Evolutionary conservation across 495 filamentous ascomycete species (phyloP).

Genomic region (Talaromyces wortmannii): DNA sequence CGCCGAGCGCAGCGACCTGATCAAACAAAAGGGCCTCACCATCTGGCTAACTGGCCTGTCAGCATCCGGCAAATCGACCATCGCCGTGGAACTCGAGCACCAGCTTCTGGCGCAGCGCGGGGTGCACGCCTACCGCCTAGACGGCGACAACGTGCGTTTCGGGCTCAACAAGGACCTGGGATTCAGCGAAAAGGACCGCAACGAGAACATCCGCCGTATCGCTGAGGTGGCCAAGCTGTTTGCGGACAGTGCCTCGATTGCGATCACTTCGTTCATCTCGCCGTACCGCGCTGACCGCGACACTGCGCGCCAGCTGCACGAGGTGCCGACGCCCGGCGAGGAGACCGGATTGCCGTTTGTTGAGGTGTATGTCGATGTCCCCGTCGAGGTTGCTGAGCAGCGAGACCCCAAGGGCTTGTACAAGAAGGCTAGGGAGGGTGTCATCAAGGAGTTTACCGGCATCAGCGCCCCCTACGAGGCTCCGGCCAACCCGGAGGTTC

Average conservation of each 20-base stretch:
- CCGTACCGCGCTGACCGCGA: slow-evolving; percentile 83
- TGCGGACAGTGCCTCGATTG: slow-evolving; percentile 78
- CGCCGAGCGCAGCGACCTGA: slow-evolving; percentile 69
- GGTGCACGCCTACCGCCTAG: slow-evolving; percentile 81
- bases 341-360: slow-evolving; percentile 71
- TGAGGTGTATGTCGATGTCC: slow-evolving; percentile 86
- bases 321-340: slow-evolving; percentile 38
- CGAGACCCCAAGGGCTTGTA: slow-evolving; percentile 96
- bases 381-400: slow-evolving; percentile 84
- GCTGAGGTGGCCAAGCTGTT: slow-evolving; percentile 96
- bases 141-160: slow-evolving; percentile 98
- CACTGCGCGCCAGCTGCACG: slow-evolving; percentile 73
- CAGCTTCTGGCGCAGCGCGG: slow-evolving; percentile 72
- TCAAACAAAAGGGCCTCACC: slow-evolving; percentile 84
- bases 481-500: slow-evolving; percentile 78
- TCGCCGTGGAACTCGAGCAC: slow-evolving; percentile 93
- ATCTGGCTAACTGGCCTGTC: slow-evolving; percentile 97
- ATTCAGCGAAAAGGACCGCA: slow-evolving; percentile 85
- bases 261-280: slow-evolving; percentile 94
- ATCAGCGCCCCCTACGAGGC: slow-evolving; percentile 89
- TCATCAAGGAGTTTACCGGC: slow-evolving; percentile 96
- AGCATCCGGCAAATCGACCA: slow-evolving; percentile 92
- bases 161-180: slow-evolving; percentile 96
- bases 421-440: slow-evolving; percentile 86
- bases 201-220: slow-evolving; percentile 95